Base-by-base conservation (phyloP, 192 early-diverging fungal species). In the Thamnidium elegans region DNA sequence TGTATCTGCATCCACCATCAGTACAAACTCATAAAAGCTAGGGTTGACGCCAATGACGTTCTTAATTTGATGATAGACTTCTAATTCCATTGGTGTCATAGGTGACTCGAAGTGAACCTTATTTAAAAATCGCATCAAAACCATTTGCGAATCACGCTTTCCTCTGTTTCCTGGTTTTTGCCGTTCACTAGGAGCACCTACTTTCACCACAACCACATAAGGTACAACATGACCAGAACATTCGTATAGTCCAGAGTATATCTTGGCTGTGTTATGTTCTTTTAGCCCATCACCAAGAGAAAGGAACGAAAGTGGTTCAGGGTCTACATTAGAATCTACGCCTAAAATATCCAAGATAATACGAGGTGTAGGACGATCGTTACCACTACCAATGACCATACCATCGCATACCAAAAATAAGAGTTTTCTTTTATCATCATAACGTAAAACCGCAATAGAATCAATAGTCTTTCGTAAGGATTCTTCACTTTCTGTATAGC, bases 1-100 rank as follows among this genome's bases (percentile, higher is more conserved):
- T 0, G 97, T 99, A 69, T 99, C 97, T 15, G 97, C 95, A 73
- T 99, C 97, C 23, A 99, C 90, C 90, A 96, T 96, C 65, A 99
- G 86, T 31, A 93, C 84, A 81, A 87, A 97, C 81, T 99, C 97
- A 78, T 97, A 99, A 50, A 92, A 90, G 20, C 81, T 82, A 9
- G 97, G 97, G 67, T 93, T 89, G 39, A 98, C 96, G 13, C 97
- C 97, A 75, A 99, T 96, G 44, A 97, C 90, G 69, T 96, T 90
- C 82, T 99, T 96, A 81, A 99, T 95, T 71, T 98, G 95, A 76
- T 97, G 94, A 83, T 92, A 97, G 55, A 99, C 88, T 69, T 99
- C 95, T 23, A 97, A 85, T 81, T 99, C 95, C 69, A 97, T 83
- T 3, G 94, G 94, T n/a, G 86, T 86, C 95, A 99, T 97, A 7